phyloP scores from a whole-genome alignment of 2,329 filamentous ascomycete species.

The Ophiostoma montium region DNA sequence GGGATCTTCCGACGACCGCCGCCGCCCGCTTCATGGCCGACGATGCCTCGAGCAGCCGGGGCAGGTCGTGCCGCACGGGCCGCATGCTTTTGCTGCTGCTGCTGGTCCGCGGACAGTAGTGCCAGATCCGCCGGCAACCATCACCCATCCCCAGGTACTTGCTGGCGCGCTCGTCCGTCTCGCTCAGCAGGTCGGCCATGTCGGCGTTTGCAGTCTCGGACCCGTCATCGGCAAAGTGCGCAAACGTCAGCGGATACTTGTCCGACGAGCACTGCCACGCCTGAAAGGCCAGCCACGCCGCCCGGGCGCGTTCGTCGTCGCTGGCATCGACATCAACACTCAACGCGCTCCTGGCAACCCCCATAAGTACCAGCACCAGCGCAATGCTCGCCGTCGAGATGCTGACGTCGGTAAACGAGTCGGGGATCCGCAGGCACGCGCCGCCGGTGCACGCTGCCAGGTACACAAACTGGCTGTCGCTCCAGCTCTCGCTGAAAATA shows the following conservation, averaged over 20 bases:
- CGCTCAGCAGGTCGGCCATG: too few species aligned
- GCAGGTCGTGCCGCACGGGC: not conserved
- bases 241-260: too few species aligned
- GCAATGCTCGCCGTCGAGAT: conserved; percentile 29
- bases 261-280: too few species aligned
- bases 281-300: not conserved
- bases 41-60: conserved; percentile 4
- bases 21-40: conserved; percentile 14
- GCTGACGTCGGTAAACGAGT: conserved; percentile 10
- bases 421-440: conserved; percentile 21
- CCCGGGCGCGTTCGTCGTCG: not conserved
- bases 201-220: too few species aligned
- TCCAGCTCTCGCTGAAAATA: not conserved
- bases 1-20: conserved; percentile 13
- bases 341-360: conserved; percentile 12
- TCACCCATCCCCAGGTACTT: too few species aligned
- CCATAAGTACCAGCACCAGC: conserved; percentile 31
- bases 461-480: conserved; percentile 22
- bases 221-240: too few species aligned
- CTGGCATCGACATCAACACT: too few species aligned
- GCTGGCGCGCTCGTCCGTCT: not conserved
- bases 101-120: too few species aligned
- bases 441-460: conserved; percentile 29
- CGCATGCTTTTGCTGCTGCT: too few species aligned
- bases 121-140: too few species aligned